Conservation (phyloP, 805 yeast genomes). For the Jamesozyma piceae region DNA sequence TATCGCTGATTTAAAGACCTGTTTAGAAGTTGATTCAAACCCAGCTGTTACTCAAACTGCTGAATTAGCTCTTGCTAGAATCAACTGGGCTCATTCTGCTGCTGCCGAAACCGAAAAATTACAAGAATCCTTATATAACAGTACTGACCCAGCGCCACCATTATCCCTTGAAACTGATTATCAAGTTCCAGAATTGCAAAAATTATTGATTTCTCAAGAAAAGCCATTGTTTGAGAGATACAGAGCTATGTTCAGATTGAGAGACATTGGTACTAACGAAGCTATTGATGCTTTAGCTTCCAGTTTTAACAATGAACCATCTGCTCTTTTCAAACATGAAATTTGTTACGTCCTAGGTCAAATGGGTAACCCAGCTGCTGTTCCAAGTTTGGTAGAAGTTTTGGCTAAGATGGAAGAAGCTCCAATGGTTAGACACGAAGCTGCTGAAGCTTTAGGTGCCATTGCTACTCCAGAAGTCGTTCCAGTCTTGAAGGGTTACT, state of each 20-base stretch:
- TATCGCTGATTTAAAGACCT: slow-evolving; percentile 53
- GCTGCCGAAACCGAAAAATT: slow-evolving; percentile 49
- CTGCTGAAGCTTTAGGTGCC: slow-evolving; percentile 96
- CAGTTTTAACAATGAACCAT: slow-evolving; percentile 84
- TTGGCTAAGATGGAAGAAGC: slow-evolving; percentile 73
- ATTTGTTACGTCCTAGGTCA: slow-evolving; percentile 98
- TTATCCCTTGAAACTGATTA: slow-evolving; percentile 55
- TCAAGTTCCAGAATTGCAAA: slow-evolving; percentile 56
- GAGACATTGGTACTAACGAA: slow-evolving; percentile 89
- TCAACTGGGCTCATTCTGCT: slow-evolving; percentile 80
- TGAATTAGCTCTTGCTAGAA: slow-evolving; percentile 91
- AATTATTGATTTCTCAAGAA: slow-evolving; percentile 62
- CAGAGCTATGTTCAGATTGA: slow-evolving; percentile 94
- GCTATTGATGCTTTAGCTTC: slow-evolving; percentile 87
- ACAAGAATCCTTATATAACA: slow-evolving; percentile 66
- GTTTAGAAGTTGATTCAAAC: slow-evolving; percentile 62
- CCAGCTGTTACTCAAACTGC: slow-evolving; percentile 94
- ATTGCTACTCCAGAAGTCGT: slow-evolving; percentile 94
- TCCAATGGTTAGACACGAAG: slow-evolving; percentile 99
- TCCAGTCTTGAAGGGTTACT: slow-evolving; percentile 72
- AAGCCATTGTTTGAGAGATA: slow-evolving; percentile 86
- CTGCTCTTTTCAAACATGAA: slow-evolving; percentile 94
- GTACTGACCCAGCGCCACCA: slow-evolving; percentile 98
- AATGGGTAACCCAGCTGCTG: slow-evolving; percentile 84
- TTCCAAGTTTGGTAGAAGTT: slow-evolving; percentile 77